Conservation (phyloP, 2,329 filamentous ascomycete species). For the Nemania sp. region DNA sequence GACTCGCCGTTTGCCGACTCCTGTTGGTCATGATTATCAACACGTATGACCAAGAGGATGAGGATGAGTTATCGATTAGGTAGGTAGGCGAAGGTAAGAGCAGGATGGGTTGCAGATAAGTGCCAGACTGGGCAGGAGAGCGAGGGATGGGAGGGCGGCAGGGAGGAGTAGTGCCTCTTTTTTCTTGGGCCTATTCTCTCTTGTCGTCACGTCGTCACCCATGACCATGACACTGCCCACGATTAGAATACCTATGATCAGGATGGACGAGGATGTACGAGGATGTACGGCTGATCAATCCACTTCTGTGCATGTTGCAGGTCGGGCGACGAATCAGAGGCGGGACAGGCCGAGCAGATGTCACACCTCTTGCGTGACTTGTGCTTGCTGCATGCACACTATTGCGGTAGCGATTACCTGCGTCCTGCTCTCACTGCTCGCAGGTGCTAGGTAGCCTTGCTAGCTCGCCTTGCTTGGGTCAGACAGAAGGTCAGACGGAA, state of each 20-base stretch:
- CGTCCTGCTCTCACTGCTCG: background rate
- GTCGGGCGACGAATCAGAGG: slow-evolving; percentile 14
- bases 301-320: slow-evolving; percentile 3
- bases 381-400: slow-evolving; percentile 30
- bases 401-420: slow-evolving; percentile 8
- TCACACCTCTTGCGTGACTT: slow-evolving; percentile 33
- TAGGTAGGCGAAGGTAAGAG: background rate
- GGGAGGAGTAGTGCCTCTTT: background rate
- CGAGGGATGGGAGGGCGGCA: background rate
- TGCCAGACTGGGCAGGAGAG: background rate
- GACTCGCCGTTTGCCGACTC: background rate
- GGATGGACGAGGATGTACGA: background rate
- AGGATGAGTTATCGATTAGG: background rate
- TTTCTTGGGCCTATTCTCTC: background rate
- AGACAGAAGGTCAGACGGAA: background rate
- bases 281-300: slow-evolving; percentile 5
- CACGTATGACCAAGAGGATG: slow-evolving; percentile 15
- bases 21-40: slow-evolving; percentile 23
- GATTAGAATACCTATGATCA: no score
- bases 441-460: background rate
- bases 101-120: background rate
- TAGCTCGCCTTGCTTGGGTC: background rate
- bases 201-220: background rate
- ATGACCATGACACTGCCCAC: no score
- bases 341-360: slow-evolving; percentile 9